phyloP scores from a whole-genome alignment of 768 basidiomycete genomes.

The Lentinula edodes region DNA sequence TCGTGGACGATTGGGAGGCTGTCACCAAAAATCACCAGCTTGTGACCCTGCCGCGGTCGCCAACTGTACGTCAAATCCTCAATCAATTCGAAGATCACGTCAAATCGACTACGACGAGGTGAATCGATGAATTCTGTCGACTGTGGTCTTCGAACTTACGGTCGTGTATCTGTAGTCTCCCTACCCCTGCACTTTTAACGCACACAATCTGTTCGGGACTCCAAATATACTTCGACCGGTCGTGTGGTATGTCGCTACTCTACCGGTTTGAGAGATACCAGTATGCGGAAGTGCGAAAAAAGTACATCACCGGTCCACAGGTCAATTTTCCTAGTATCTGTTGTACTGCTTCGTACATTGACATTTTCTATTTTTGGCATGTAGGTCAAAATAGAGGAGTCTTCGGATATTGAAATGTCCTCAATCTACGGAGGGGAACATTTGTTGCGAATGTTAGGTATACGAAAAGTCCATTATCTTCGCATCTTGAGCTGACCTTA shows the following conservation, averaged over 20 bases:
- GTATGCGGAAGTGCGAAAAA: conserved; percentile 73
- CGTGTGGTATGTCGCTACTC: conserved; percentile 81
- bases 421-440: conserved; percentile 93
- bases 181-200: conserved; percentile 63
- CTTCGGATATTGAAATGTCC: conserved; percentile 79
- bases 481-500: conserved; percentile 5
- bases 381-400: conserved; percentile 38
- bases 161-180: conserved; percentile 37
- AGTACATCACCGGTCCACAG: conserved; percentile 67
- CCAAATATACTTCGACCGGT: conserved; percentile 89
- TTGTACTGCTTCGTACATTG: not conserved
- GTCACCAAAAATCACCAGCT: conserved; percentile 95
- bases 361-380: not conserved
- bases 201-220: conserved; percentile 84
- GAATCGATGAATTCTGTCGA: conserved; percentile 15
- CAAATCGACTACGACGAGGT: conserved; percentile 41
- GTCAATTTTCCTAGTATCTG: conserved; percentile 22
- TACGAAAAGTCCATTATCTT: conserved; percentile 9
- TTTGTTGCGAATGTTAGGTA: conserved; percentile 88
- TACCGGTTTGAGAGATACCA: conserved; percentile 96
- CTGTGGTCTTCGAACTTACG: not conserved
- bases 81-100: conserved; percentile 72
- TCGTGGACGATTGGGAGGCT: conserved; percentile 98
- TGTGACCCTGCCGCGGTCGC: conserved; percentile 75
- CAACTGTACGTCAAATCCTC: conserved; percentile 73